These are phyloP conservation scores for Neurospora sp. DNA, from an alignment of 495 filamentous ascomycete genomes.

Conservation along the genomic window DNA sequence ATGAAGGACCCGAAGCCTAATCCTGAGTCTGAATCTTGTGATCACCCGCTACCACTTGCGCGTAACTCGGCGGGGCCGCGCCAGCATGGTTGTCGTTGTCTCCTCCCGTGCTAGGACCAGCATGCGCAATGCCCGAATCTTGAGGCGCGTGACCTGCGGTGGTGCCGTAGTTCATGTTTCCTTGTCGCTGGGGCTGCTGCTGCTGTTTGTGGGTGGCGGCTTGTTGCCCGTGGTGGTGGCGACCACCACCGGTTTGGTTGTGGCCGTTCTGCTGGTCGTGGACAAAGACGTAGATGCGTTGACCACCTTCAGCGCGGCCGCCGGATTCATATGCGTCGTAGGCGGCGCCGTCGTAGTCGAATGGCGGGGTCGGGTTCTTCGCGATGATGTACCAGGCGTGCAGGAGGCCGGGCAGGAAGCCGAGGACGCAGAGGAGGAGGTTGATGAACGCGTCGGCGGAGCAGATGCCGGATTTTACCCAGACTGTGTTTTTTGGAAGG, in stretches of 20 bases:
- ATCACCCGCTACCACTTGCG: conserved; percentile 78
- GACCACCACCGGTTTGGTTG: neutral
- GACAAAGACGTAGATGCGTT: conserved; percentile 60
- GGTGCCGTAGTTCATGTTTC: conserved; percentile 31
- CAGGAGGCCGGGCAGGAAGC: conserved; percentile 82
- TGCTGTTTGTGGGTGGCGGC: conserved; percentile 8
- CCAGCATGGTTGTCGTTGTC: conserved; percentile 24
- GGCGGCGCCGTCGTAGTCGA: conserved; percentile 43
- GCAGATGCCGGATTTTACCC: conserved; percentile 93
- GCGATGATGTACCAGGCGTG: conserved; percentile 98
- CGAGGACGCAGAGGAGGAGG: conserved; percentile 79
- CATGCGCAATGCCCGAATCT: conserved; percentile 15
- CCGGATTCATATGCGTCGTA: neutral
- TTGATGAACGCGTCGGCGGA: conserved; percentile 91
- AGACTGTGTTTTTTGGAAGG: conserved; percentile 45
- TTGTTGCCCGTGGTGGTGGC: conserved; percentile 12
- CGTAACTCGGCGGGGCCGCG: conserved; percentile 64
- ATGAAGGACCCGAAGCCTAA: conserved; percentile 23
- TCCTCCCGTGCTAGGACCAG: conserved; percentile 39
- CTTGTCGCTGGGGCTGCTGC: conserved; percentile 28
- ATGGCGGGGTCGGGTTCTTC: conserved; percentile 67
- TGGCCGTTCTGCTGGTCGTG: conserved; percentile 10
- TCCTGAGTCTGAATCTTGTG: conserved; percentile 74
- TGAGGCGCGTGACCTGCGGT: conserved; percentile 23
- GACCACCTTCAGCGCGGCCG: neutral